Conservation (phyloP, 2,329 filamentous ascomycete genomes). For the Byssochlamys sp. region DNA sequence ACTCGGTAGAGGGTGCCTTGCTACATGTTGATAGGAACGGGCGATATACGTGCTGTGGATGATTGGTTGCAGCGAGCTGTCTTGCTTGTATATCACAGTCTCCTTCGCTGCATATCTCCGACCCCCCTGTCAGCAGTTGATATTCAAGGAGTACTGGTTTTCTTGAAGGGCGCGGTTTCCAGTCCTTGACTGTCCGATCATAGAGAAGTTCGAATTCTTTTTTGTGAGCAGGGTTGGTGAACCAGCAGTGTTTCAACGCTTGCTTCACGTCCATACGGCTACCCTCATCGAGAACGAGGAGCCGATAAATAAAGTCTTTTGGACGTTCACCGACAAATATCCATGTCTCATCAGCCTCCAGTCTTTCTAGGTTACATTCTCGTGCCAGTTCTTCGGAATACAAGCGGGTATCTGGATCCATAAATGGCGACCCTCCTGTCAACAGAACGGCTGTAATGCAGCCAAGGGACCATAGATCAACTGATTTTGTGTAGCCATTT, state of each 20-base stretch:
- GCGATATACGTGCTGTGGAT: not conserved
- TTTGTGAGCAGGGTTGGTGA: conserved; percentile 42
- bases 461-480: conserved; percentile 57
- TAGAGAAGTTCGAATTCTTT: conserved; percentile 43
- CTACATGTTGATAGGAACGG: not conserved
- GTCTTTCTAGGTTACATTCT: conserved; percentile 33
- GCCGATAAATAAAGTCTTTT: conserved; percentile 44
- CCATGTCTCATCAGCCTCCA: conserved; percentile 40
- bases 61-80: not conserved
- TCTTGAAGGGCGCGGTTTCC: conserved; percentile 34
- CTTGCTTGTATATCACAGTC: not conserved
- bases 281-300: conserved; percentile 43
- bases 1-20: not conserved
- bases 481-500: conserved; percentile 46
- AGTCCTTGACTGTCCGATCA: conserved; percentile 38
- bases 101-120: not conserved
- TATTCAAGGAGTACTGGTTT: not conserved
- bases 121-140: not conserved
- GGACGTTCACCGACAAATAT: conserved; percentile 32
- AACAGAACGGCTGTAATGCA: conserved; percentile 45
- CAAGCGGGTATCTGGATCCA: conserved; percentile 20
- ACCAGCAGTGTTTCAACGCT: conserved; percentile 48
- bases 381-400: conserved; percentile 24
- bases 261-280: conserved; percentile 44
- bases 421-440: conserved; percentile 42